Evolutionary conservation across 1,284 basidiomycete species (phyloP).

Genomic region (Ustilago loliicola): DNA sequence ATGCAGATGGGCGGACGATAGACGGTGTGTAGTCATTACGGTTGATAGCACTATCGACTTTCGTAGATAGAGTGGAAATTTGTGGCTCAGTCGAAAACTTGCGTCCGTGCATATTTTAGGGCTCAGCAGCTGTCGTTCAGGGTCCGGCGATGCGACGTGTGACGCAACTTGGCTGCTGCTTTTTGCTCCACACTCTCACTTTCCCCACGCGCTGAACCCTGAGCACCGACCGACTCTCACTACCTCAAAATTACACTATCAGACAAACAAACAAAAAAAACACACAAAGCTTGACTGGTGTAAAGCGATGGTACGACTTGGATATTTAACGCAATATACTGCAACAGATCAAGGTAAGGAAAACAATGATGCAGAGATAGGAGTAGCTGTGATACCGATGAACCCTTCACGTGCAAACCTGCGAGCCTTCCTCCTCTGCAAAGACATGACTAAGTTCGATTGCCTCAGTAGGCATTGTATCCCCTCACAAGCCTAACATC

Average conservation of each 20-base stretch:
- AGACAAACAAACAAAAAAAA: not conserved
- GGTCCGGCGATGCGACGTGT: not conserved
- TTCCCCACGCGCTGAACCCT: not conserved
- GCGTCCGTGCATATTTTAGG: slow-evolving; percentile 12
- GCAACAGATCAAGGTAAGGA: not conserved
- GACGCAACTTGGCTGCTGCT: slow-evolving; percentile 9
- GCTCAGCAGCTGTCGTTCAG: not conserved
- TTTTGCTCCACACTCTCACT: not conserved
- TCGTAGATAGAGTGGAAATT: not conserved
- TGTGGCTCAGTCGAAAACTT: slow-evolving; percentile 8
- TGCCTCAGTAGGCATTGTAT: slow-evolving; percentile 23
- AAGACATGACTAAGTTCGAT: no score
- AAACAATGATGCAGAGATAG: no score
- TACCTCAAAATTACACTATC: no score
- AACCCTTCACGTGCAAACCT: no score
- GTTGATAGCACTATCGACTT: no score
- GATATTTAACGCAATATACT: slow-evolving; percentile 7
- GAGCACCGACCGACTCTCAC: not conserved
- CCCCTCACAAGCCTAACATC: slow-evolving; percentile 52
- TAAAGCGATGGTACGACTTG: not conserved
- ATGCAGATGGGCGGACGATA: not conserved
- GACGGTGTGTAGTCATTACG: not conserved
- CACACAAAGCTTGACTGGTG: not conserved
- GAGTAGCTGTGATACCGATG: no score
- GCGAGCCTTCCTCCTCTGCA: no score